Evolutionary conservation across 495 filamentous ascomycete genomes (phyloP).

Genomic region (Aspergillus wentii): DNA sequence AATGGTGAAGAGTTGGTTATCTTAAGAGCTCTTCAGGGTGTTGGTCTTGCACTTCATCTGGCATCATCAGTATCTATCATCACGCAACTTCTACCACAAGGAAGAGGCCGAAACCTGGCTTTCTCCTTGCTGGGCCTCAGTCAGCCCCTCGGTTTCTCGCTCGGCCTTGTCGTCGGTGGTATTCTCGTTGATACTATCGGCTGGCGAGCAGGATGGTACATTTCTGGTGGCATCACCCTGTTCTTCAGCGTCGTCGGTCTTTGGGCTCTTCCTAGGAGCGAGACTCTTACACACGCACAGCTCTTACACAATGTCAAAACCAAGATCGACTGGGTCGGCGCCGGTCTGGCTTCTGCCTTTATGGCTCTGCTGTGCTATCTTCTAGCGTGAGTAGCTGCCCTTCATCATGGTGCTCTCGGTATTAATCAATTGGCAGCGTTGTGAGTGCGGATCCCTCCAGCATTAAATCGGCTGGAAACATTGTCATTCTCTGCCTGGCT

Average conservation of each 20-base stretch:
- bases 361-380: conserved; percentile 42
- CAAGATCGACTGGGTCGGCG: conserved; percentile 48
- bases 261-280: conserved; percentile 25
- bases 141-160: conserved; percentile 44
- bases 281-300: conserved; percentile 1
- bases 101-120: conserved; percentile 40
- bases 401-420: background rate
- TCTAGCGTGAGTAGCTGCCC: conserved; percentile 17
- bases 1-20: conserved; percentile 41
- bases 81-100: conserved; percentile 32
- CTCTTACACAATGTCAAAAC: conserved; percentile 13
- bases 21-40: conserved; percentile 43
- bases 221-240: conserved; percentile 31
- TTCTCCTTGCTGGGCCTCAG: conserved; percentile 44
- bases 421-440: conserved; percentile 16
- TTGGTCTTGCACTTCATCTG: conserved; percentile 41
- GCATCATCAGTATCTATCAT: conserved; percentile 44
- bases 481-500: conserved; percentile 33
- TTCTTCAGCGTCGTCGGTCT: conserved; percentile 24
- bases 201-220: conserved; percentile 46
- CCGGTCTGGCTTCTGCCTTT: conserved; percentile 27
- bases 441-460: conserved; percentile 30
- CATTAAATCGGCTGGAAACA: conserved; percentile 31
- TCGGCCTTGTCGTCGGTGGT: conserved; percentile 50
- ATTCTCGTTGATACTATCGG: conserved; percentile 40